These are phyloP conservation scores for Endocalyx cinctus DNA, from an alignment of 2,329 filamentous ascomycete genomes.

Conservation along the genomic window DNA sequence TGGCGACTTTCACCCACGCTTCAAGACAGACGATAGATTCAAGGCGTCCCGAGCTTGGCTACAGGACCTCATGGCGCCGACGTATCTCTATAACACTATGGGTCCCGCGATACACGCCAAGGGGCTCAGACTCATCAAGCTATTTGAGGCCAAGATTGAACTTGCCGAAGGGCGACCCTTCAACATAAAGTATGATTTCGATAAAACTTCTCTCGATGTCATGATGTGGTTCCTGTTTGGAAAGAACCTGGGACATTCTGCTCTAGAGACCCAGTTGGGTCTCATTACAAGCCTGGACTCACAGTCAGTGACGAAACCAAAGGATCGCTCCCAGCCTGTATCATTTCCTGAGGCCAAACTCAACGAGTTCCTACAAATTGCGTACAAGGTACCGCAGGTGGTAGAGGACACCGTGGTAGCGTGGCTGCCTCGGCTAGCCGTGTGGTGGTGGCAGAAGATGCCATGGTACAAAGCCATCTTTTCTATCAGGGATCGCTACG, in stretches of 20 bases:
- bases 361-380: neutral
- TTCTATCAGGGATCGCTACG: neutral
- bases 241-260: constrained; percentile 1
- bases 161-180: constrained; percentile 29
- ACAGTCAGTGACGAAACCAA: no score
- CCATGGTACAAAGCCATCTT: neutral
- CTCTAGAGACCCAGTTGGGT: constrained; percentile 1
- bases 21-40: neutral
- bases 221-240: constrained; percentile 11
- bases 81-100: constrained; percentile 1
- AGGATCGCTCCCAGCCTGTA: no score
- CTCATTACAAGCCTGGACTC: neutral
- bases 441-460: neutral
- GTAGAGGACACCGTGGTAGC: no score
- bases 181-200: constrained; percentile 9
- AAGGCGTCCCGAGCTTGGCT: neutral
- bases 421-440: no score
- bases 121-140: constrained; percentile 18
- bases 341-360: neutral
- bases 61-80: neutral
- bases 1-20: neutral
- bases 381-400: no score
- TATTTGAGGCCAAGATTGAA: constrained; percentile 24
- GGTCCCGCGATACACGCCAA: constrained; percentile 1
- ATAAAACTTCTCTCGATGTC: constrained; percentile 8